Base-by-base conservation (phyloP, 2,329 filamentous ascomycete genomes). In the Phaeophleospora eucalypticola region DNA sequence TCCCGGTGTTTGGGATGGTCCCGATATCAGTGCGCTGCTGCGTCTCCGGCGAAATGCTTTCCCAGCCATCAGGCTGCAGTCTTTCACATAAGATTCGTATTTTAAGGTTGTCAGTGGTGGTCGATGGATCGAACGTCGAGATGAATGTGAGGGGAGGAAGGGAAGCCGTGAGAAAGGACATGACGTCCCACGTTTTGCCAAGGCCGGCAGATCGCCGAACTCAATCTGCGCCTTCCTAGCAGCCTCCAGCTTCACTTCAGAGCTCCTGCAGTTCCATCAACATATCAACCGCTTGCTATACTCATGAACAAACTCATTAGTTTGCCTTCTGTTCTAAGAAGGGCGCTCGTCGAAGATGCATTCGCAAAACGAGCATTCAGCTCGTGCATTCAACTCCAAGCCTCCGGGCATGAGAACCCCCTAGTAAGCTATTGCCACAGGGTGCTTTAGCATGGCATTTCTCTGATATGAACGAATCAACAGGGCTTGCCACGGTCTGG, bases 401-500 rank as follows among this genome's bases (percentile, higher is more conserved):
- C 85, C 24, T 74, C 42, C 9, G 73, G 45, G 41, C 90, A 96
- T 83, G 90, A 95, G 58, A 96, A 95, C 58, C 90, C 90, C 3
- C 69, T 95, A 64, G 90, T 94, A 72, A 60, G 73, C 19, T 50
- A 18, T 46, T 41, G 45, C 4, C 37, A 34, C 18, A 20, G 17
- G 8, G 15, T n/a, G n/a, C n/a, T n/a, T 17, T 8, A 8, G 7
- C 34, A 32, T 35, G 15, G 19, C 7, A 3, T 15, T 14, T n/a
- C n/a, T 20, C 38, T 16, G 18, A 39, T 12, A 42, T 32, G 36
- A 24, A 37, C 21, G 2, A 7, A 7, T 37, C 10, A 4, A 3
- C 46, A 96, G 90, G 91, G 91, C 19, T 80, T 97, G 14, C 91
- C 91, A 16, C 82, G 83, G 52, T 86, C 86, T 16, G 89, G 73